Conservation (phyloP, 805 yeast genomes). For the Kodamaea lidongshanica region DNA sequence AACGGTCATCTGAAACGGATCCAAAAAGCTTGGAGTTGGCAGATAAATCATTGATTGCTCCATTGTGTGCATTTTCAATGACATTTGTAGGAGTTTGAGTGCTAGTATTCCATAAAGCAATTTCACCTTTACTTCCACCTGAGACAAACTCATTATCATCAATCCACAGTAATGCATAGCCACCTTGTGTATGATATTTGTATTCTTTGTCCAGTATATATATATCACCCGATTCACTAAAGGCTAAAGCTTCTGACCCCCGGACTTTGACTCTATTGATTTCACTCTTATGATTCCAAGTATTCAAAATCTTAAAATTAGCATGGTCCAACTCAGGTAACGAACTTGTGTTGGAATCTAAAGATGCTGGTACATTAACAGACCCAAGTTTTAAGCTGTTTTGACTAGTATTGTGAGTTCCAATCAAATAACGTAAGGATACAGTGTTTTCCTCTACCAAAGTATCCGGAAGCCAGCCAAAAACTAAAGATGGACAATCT, state of each 20-base stretch:
- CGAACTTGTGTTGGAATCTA: conserved; percentile 29
- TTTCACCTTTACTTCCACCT: conserved; percentile 60
- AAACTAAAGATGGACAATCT: conserved; percentile 65
- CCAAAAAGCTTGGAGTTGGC: conserved; percentile 51
- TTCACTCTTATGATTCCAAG: conserved; percentile 62
- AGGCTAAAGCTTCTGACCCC: conserved; percentile 40
- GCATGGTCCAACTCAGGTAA: conserved; percentile 18
- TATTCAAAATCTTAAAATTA: conserved; percentile 38
- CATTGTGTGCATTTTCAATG: conserved; percentile 46
- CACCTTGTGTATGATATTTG: conserved; percentile 57
- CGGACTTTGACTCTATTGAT: conserved; percentile 54
- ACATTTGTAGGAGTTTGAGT: conserved; percentile 43
- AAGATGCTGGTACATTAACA: conserved; percentile 45
- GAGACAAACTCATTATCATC: conserved; percentile 44
- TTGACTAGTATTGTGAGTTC: conserved; percentile 43
- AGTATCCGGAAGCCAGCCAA: conserved; percentile 56
- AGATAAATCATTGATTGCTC: conserved; percentile 61
- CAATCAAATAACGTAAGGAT: conserved; percentile 37
- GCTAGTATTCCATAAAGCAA: conserved; percentile 64
- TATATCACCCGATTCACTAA: conserved; percentile 4
- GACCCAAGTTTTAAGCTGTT: conserved; percentile 42
- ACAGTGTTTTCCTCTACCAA: conserved; percentile 20
- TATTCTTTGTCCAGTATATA: conserved; percentile 23
- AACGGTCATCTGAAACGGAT: conserved; percentile 63
- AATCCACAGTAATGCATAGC: conserved; percentile 69